A percentile compares a stretch with the other conserved stretches of the same genome.
These are phyloP conservation scores for Wickerhamiella alocasiicola DNA, from an alignment of 805 yeast genomes.

Conservation along the genomic window DNA sequence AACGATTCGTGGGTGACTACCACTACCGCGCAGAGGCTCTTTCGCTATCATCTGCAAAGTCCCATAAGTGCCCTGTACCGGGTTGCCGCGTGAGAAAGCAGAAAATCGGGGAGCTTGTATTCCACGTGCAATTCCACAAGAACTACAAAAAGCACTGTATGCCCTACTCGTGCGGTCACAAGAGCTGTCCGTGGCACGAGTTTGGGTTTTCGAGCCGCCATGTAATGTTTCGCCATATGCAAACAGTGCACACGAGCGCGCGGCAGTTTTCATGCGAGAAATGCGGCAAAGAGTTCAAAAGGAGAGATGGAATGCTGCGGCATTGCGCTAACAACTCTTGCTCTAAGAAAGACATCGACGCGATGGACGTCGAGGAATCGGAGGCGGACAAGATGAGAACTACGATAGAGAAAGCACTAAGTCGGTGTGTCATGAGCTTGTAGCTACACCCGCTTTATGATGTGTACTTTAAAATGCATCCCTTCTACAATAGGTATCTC, in stretches of 20 bases:
- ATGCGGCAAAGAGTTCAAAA: background rate
- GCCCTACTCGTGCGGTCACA: too few species aligned
- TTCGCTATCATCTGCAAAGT: too few species aligned
- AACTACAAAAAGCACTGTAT: background rate
- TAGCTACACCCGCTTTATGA: too few species aligned
- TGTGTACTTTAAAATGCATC: too few species aligned
- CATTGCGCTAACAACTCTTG: background rate
- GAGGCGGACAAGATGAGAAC: too few species aligned
- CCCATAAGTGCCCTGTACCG: background rate
- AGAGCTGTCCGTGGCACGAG: background rate
- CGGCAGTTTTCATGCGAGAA: background rate
- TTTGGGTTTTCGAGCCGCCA: background rate
- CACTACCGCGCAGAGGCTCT: too few species aligned
- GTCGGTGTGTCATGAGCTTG: too few species aligned
- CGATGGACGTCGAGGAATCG: too few species aligned
- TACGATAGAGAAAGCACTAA: too few species aligned
- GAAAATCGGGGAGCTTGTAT: background rate
- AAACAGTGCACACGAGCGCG: background rate
- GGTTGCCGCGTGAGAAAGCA: background rate
- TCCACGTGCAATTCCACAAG: background rate
- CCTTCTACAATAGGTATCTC: too few species aligned
- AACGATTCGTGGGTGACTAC: too few species aligned
- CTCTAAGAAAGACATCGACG: too few species aligned
- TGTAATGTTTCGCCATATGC: background rate
- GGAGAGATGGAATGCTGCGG: background rate